Conservation (phyloP, 2,329 filamentous ascomycete genomes). For the Xylariaceae sp. region DNA sequence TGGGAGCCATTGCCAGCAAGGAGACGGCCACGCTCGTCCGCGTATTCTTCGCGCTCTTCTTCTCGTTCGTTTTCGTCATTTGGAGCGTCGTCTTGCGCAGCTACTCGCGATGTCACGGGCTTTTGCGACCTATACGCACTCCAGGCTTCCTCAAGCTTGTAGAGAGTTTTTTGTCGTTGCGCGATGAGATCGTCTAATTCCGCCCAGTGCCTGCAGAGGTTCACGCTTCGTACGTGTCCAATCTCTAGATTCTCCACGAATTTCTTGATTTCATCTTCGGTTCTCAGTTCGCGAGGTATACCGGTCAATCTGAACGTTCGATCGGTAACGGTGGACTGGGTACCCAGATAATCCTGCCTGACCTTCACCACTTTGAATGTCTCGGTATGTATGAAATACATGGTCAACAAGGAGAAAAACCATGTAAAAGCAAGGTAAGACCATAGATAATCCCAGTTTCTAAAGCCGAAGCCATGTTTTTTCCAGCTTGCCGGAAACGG, state of each 20-base stretch:
- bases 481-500: conserved; percentile 9
- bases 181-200: conserved; percentile 70
- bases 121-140: conserved; percentile 64
- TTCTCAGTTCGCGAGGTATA: conserved; percentile 72
- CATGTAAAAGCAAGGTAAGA: conserved; percentile 94
- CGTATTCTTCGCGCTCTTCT: conserved; percentile 24
- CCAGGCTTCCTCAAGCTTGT: conserved; percentile 78
- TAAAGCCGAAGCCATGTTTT: conserved; percentile 20
- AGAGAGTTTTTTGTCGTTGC: conserved; percentile 58
- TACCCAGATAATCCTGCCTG: conserved; percentile 85
- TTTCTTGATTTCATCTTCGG: conserved; percentile 76
- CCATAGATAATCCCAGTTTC: conserved; percentile 62
- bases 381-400: conserved; percentile 78
- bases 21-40: conserved; percentile 44
- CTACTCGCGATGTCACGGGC: conserved; percentile 34
- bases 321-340: conserved; percentile 92
- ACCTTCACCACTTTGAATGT: conserved; percentile 81
- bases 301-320: conserved; percentile 87
- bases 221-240: conserved; percentile 83
- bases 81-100: conserved; percentile 4
- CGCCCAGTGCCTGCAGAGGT: conserved; percentile 80
- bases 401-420: conserved; percentile 74
- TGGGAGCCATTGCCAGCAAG: conserved; percentile 43
- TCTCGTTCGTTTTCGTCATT: conserved; percentile 14
- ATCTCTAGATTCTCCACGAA: conserved; percentile 85